phyloP scores from a whole-genome alignment of 192 early-diverging fungal genomes.

The Fimicolochytrium jonesii region DNA sequence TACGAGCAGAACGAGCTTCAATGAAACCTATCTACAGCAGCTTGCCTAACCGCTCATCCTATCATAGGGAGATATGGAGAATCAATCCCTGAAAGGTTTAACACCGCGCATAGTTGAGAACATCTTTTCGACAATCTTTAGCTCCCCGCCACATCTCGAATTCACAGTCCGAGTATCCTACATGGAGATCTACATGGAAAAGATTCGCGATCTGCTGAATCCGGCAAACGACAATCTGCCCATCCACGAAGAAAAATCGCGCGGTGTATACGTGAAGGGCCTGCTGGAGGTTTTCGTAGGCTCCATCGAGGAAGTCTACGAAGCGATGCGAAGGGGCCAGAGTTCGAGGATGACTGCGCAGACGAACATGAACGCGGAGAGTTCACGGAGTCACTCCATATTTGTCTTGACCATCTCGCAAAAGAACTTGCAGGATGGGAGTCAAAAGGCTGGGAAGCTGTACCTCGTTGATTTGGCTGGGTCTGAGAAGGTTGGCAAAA shows the following conservation, averaged over 20 bases:
- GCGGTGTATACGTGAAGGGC: conserved; percentile 98
- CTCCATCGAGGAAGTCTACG: conserved; percentile 91
- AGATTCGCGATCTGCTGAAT: conserved; percentile 92
- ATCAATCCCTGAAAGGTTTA: conserved; percentile 84
- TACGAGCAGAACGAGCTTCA: background rate
- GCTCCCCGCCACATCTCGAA: conserved; percentile 87
- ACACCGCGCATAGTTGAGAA: conserved; percentile 96
- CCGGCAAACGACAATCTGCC: conserved; percentile 86
- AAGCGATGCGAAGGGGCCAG: conserved; percentile 94
- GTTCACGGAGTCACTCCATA: conserved; percentile 96
- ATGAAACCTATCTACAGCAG: background rate
- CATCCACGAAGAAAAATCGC: conserved; percentile 93
- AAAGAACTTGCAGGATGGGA: conserved; percentile 88
- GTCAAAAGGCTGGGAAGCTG: conserved; percentile 84
- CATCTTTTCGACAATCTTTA: conserved; percentile 89
- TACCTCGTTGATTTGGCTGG: conserved; percentile 98
- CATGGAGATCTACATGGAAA: conserved; percentile 99
- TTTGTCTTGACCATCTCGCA: conserved; percentile 94
- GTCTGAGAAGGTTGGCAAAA: conserved; percentile 96
- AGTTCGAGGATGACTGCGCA: conserved; percentile 80
- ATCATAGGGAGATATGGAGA: conserved; percentile 87
- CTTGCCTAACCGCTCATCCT: too few relatives aligned
- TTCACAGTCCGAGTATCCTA: conserved; percentile 99
- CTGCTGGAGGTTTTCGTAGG: conserved; percentile 96
- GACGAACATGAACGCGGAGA: conserved; percentile 99